Conservation (phyloP, 164 flowering plant genomes). For the Chimonanthus salicifolius region DNA sequence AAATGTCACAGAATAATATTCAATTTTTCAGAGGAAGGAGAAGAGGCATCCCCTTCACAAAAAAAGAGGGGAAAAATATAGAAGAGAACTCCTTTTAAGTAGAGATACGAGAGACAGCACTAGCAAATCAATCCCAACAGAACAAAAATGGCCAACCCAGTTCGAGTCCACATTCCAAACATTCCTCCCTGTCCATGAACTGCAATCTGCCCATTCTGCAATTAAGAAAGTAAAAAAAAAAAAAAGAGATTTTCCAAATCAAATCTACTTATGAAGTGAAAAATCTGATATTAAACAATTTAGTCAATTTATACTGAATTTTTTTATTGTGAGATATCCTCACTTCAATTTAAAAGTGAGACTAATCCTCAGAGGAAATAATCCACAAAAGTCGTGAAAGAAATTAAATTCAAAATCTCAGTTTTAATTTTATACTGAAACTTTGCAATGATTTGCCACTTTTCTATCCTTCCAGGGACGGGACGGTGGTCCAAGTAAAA, state of each 20-base stretch:
- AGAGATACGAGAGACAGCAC: background rate
- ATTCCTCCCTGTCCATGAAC: conserved; percentile 19
- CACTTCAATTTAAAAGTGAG: no score
- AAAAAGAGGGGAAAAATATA: background rate
- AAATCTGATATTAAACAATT: background rate
- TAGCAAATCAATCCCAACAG: conserved; percentile 23
- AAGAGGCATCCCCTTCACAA: background rate
- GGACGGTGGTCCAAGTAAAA: no score
- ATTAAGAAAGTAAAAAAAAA: conserved; percentile 3
- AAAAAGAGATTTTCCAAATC: background rate
- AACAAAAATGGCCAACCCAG: conserved; percentile 24
- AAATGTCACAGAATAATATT: background rate
- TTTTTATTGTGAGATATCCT: background rate
- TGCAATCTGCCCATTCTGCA: conserved; percentile 41
- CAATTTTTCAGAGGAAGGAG: background rate
- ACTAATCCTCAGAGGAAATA: no score
- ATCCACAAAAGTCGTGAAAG: no score
- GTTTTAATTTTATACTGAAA: no score
- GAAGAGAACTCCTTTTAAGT: background rate
- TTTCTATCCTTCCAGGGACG: no score
- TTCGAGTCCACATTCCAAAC: conserved; percentile 19
- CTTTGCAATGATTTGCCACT: no score
- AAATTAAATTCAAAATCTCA: no score
- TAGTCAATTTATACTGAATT: background rate
- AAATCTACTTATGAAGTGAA: background rate